phyloP scores from a whole-genome alignment of 2,329 filamentous ascomycete genomes.

The Nothophoma quercina region DNA sequence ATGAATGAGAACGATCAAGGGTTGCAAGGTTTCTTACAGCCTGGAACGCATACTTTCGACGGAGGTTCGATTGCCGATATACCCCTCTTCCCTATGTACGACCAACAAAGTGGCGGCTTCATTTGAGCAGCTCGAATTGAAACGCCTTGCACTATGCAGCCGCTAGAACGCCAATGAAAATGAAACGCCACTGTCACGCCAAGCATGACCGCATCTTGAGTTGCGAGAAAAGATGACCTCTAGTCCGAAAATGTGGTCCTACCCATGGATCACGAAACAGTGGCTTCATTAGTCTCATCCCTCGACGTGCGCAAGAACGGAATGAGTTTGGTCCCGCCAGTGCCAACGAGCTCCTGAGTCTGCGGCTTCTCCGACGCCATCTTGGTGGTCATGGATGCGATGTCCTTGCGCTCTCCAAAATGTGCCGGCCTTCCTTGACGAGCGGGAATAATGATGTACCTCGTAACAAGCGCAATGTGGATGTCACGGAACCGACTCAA shows the following conservation, averaged over 20 bases:
- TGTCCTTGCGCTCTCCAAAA: slow-evolving; percentile 44
- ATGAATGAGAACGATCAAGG: slow-evolving; percentile 41
- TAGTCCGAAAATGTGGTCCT: too few species aligned
- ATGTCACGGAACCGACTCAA: slow-evolving; percentile 59
- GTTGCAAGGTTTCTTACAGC: slow-evolving; percentile 41
- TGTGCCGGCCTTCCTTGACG: slow-evolving; percentile 34
- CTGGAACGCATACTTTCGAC: slow-evolving; percentile 38
- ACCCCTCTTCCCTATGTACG: slow-evolving; percentile 41
- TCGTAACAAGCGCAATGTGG: slow-evolving; percentile 61
- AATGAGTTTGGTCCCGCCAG: slow-evolving; percentile 62
- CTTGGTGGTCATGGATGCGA: slow-evolving; percentile 57
- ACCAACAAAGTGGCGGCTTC: slow-evolving; percentile 32
- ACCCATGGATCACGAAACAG: slow-evolving; percentile 21
- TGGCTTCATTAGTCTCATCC: slow-evolving; percentile 58
- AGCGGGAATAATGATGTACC: slow-evolving; percentile 60
- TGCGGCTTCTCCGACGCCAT: slow-evolving; percentile 40
- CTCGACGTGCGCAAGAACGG: slow-evolving; percentile 62
- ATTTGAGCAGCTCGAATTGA: slow-evolving; percentile 1
- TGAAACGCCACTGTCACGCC: neutral
- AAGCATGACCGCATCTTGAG: too few species aligned
- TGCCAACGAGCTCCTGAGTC: slow-evolving; percentile 55
- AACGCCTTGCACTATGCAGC: slow-evolving; percentile 7
- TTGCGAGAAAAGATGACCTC: too few species aligned
- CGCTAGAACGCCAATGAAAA: neutral
- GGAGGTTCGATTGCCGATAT: slow-evolving; percentile 42